Evolutionary conservation across 345 rosid genomes (phyloP).

Genomic region (Anacardium occidentale): DNA sequence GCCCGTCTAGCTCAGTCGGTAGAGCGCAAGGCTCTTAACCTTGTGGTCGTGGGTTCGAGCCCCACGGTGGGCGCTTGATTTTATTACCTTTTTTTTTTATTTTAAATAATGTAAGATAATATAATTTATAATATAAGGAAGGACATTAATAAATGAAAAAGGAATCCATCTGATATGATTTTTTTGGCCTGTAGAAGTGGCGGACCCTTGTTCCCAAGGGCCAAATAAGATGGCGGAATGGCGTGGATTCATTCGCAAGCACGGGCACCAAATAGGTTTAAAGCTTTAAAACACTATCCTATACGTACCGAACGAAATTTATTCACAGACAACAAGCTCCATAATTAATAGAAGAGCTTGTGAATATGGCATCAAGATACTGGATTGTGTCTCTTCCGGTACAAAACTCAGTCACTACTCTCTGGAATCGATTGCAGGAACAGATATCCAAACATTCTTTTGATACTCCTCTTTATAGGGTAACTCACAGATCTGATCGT

Average conservation of each 20-base stretch:
- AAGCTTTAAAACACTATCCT: too few relatives aligned
- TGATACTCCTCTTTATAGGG: slow-evolving; percentile 96
- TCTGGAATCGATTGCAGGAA: slow-evolving; percentile 79
- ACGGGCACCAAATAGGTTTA: neutral
- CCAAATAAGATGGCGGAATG: neutral
- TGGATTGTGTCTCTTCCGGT: slow-evolving; percentile 92
- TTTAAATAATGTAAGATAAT: too few relatives aligned
- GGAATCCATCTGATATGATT: too few relatives aligned
- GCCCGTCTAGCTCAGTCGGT: slow-evolving; percentile 50
- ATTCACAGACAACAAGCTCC: neutral
- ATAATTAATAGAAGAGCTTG: neutral
- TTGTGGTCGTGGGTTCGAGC: slow-evolving; percentile 57
- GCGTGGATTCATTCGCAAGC: neutral
- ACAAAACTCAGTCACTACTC: slow-evolving; percentile 67
- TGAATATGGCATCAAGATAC: slow-evolving; percentile 77
- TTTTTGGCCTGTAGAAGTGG: too few relatives aligned
- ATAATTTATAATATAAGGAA: too few relatives aligned
- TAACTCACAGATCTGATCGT: slow-evolving; percentile 31
- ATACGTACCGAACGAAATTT: too few relatives aligned
- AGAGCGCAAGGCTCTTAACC: slow-evolving; percentile 59
- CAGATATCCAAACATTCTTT: slow-evolving; percentile 94
- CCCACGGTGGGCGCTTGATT: slow-evolving; percentile 42
- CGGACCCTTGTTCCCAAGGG: neutral
- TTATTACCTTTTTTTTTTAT: too few relatives aligned
- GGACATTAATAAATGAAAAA: too few relatives aligned